Conservation (phyloP, 2,329 filamentous ascomycete genomes). For the Trichoderma koningiopsis region DNA sequence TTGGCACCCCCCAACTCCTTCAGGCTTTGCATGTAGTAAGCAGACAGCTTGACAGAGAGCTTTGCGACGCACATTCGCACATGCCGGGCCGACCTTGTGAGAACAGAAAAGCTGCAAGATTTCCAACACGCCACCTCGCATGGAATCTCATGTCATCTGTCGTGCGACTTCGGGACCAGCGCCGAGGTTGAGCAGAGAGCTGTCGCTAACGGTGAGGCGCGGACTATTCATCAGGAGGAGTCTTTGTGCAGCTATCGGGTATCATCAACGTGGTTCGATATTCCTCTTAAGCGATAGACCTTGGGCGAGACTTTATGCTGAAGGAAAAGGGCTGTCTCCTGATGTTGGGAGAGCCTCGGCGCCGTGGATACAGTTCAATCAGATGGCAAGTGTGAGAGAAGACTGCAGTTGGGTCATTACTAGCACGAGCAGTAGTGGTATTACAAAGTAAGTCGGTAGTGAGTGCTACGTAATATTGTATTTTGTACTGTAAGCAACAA, state of each 20-base stretch:
- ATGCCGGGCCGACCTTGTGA: neutral
- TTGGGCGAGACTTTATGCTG: neutral
- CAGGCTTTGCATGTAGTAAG: neutral
- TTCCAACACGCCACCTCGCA: slow-evolving; percentile 20
- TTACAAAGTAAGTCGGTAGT: neutral
- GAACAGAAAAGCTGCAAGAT: neutral
- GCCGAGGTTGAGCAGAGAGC: neutral
- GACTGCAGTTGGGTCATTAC: neutral
- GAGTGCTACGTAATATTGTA: neutral
- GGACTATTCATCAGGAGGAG: neutral
- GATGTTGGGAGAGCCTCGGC: slow-evolving; percentile 2
- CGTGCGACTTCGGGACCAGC: slow-evolving; percentile 16
- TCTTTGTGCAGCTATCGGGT: neutral
- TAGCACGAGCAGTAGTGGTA: neutral
- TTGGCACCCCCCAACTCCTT: neutral
- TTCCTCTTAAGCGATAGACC: neutral
- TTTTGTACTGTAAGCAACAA: neutral
- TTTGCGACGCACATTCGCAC: neutral
- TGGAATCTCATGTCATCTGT: slow-evolving; percentile 18
- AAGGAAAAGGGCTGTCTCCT: neutral
- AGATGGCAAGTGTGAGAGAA: neutral
- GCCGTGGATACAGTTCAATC: neutral
- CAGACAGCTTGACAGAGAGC: neutral
- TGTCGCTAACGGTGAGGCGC: neutral
- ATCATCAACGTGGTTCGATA: neutral